Conservation (phyloP, 345 rosid species). For the Toxicodendron radicans region DNA sequence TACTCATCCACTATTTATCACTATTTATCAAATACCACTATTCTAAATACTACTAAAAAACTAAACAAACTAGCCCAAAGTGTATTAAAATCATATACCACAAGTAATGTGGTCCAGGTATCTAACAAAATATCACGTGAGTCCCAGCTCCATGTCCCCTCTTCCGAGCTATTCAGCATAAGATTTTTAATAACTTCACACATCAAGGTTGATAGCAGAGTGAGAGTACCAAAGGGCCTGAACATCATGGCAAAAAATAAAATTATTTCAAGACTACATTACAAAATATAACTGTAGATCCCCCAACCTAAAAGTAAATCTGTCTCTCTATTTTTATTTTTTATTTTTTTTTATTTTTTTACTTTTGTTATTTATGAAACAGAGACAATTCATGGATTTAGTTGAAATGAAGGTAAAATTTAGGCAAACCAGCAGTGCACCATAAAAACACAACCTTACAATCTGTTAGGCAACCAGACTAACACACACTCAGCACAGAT, state of each 20-base stretch:
- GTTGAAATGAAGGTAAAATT: neutral
- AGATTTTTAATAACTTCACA: conserved; percentile 85
- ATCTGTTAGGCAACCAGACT: too few relatives aligned
- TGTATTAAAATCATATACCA: conserved; percentile 54
- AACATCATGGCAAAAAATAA: conserved; percentile 31
- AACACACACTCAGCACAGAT: too few relatives aligned
- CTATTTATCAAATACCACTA: too few relatives aligned
- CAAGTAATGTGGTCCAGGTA: conserved; percentile 84
- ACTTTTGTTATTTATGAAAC: neutral
- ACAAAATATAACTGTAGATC: neutral
- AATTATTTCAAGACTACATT: conserved; percentile 4
- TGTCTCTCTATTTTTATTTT: neutral
- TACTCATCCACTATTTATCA: too few relatives aligned
- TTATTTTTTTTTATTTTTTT: too few relatives aligned
- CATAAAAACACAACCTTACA: too few relatives aligned
- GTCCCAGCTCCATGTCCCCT: conserved; percentile 96
- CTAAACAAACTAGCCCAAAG: too few relatives aligned
- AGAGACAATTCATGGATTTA: neutral
- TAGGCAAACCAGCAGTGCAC: neutral
- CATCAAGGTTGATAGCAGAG: conserved; percentile 80
- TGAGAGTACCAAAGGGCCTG: conserved; percentile 91
- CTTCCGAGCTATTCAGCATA: conserved; percentile 54
- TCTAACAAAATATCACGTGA: conserved; percentile 96
- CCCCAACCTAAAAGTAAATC: neutral
- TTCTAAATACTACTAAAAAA: too few relatives aligned